These are phyloP conservation scores for Ziziphus jujuba DNA, from an alignment of 306 rosid genomes.

Conservation along the genomic window DNA sequence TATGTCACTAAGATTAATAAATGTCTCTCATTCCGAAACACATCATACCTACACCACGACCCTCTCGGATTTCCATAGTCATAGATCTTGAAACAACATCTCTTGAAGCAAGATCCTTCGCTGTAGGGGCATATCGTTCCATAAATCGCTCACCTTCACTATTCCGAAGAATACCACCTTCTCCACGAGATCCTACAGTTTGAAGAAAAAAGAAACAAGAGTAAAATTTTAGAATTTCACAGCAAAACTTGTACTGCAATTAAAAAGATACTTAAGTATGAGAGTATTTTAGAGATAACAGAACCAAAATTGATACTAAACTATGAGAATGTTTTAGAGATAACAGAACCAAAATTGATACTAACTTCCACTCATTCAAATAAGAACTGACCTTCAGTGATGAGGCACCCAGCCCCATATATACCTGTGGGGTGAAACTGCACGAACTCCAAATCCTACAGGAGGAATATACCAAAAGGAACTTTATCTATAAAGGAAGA, in stretches of 20 bases:
- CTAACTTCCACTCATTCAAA: constrained; percentile 5
- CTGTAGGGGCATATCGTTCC: constrained; percentile 99
- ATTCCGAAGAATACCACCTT: constrained; percentile 96
- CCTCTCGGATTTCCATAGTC: constrained; percentile 98
- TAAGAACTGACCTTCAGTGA: constrained; percentile 76
- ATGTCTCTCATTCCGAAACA: constrained; percentile 5
- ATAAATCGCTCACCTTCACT: constrained; percentile 97
- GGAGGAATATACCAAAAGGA: constrained; percentile 19
- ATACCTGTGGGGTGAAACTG: constrained; percentile 98
- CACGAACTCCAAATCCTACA: constrained; percentile 94
- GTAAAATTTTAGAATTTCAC: background rate
- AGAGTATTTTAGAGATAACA: background rate
- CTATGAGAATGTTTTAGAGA: background rate
- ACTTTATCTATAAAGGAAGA: constrained; percentile 7
- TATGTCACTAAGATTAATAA: constrained; percentile 5
- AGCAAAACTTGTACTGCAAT: background rate
- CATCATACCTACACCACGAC: constrained; percentile 92
- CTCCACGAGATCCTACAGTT: constrained; percentile 89
- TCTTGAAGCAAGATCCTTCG: constrained; percentile 98
- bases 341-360: constrained; percentile 20
- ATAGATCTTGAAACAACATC: constrained; percentile 94
- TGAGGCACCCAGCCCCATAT: constrained; percentile 98
- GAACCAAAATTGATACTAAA: constrained; percentile 14
- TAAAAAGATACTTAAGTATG: background rate
- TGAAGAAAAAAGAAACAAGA: constrained; percentile 19